These are phyloP conservation scores for Gryganskiella cystojenkinii DNA, from an alignment of 192 early-diverging fungal genomes.

Conservation along the genomic window DNA sequence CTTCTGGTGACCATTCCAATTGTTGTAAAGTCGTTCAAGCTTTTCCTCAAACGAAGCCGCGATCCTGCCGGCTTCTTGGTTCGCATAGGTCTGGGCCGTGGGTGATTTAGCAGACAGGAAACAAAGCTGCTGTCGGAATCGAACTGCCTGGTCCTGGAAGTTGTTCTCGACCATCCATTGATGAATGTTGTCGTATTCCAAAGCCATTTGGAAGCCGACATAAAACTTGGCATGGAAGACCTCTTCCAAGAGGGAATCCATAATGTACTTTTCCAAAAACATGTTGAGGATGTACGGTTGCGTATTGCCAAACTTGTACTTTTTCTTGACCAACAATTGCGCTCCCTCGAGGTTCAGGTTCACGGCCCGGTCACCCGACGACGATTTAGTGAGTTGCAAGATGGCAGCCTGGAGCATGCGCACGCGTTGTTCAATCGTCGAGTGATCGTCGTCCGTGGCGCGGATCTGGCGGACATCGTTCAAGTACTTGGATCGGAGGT, in stretches of 20 bases:
- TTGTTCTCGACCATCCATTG: conserved; percentile 54
- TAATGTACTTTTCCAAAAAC: conserved; percentile 63
- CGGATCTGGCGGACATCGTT: conserved; percentile 55
- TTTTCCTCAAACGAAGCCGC: conserved; percentile 35
- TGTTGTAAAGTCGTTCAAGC: conserved; percentile 43
- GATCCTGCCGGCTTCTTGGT: conserved; percentile 23
- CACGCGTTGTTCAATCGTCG: conserved; percentile 52
- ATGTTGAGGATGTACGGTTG: conserved; percentile 57
- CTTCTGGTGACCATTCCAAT: conserved; percentile 47
- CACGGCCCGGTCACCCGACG: conserved; percentile 40
- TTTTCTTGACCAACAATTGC: conserved; percentile 41
- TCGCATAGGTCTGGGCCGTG: conserved; percentile 21
- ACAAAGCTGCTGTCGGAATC: conserved; percentile 57
- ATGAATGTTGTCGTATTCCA: conserved; percentile 31
- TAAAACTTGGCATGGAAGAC: conserved; percentile 55
- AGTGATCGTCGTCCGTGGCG: conserved; percentile 58
- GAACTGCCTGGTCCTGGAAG: conserved; percentile 44
- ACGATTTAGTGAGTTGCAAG: conserved; percentile 45
- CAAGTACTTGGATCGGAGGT: conserved; percentile 45
- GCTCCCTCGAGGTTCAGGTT: conserved; percentile 42
- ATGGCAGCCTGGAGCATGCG: conserved; percentile 52
- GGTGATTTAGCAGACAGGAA: conserved; percentile 46
- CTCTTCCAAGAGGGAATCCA: conserved; percentile 58
- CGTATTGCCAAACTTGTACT: conserved; percentile 46
- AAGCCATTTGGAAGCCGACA: conserved; percentile 45